phyloP scores from a whole-genome alignment of 192 early-diverging fungal species.

The Backusella morwellensis region DNA sequence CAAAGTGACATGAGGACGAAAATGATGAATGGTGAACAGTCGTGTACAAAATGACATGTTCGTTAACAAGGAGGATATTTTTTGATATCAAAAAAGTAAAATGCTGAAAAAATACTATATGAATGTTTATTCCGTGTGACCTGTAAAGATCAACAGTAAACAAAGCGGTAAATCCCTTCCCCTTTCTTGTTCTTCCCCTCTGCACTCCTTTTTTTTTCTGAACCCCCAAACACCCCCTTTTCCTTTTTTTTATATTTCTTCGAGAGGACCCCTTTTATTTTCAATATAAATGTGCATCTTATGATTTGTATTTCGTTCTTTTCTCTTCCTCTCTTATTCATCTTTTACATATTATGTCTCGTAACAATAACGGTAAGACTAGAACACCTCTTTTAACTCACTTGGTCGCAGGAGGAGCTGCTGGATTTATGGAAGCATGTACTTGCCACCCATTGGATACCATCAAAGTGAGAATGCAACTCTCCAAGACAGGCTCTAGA shows the following conservation, averaged over 20 bases:
- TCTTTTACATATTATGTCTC: neutral
- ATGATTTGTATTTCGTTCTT: neutral
- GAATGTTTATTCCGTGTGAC: conserved; percentile 4
- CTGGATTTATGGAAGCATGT: conserved; percentile 85
- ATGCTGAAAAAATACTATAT: neutral
- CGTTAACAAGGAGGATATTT: neutral
- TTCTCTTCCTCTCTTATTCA: neutral
- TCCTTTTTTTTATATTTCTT: conserved; percentile 2
- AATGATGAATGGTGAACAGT: neutral
- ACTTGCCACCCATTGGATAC: conserved; percentile 94
- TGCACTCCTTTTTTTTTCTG: neutral
- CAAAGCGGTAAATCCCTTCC: neutral
- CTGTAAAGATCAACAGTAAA: neutral
- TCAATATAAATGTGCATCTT: neutral
- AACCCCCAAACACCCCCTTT: neutral
- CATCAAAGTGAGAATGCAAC: conserved; percentile 96
- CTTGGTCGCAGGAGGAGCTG: conserved; percentile 86
- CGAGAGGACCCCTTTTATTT: conserved; percentile 4
- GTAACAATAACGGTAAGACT: conserved; percentile 5
- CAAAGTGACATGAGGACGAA: neutral
- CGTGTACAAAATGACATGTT: neutral
- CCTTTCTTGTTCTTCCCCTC: neutral
- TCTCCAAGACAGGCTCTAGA: conserved; percentile 65
- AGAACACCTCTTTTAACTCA: conserved; percentile 62
- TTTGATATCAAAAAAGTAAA: neutral